Percentiles rank a stretch among this genome's conserved stretches.
Evolutionary conservation across 2,329 filamentous ascomycete species (phyloP).

Genomic region (Fusarium falciforme): DNA sequence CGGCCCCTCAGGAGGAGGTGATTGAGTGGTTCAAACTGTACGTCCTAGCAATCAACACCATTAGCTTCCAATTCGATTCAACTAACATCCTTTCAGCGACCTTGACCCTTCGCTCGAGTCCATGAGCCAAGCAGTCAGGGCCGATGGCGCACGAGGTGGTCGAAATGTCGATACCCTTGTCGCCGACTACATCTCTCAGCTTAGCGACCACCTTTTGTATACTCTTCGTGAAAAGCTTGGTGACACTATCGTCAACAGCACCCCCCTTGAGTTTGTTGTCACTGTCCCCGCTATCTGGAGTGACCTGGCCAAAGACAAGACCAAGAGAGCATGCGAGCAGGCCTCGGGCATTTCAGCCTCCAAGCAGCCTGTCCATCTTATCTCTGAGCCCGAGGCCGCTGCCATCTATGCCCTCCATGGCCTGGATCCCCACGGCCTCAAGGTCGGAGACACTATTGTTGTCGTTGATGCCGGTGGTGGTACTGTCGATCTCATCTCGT

Average conservation of each 20-base stretch:
- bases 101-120: constrained; percentile 51
- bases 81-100: constrained; percentile 43
- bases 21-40: constrained; percentile 63
- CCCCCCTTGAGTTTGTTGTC: constrained; percentile 61
- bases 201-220: constrained; percentile 58
- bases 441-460: constrained; percentile 59
- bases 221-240: constrained; percentile 57
- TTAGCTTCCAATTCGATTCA: neutral
- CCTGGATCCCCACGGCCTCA: constrained; percentile 52
- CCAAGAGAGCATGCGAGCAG: constrained; percentile 55
- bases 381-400: constrained; percentile 63
- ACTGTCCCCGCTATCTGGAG: constrained; percentile 69
- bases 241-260: constrained; percentile 53
- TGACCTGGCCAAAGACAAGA: constrained; percentile 62
- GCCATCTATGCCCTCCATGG: constrained; percentile 59
- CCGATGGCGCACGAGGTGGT: constrained; percentile 44
- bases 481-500: constrained; percentile 63
- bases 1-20: constrained; percentile 52
- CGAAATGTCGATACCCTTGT: constrained; percentile 54
- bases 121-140: constrained; percentile 45
- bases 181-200: constrained; percentile 59
- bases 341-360: constrained; percentile 47
- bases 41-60: constrained; percentile 15
- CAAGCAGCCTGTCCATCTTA: constrained; percentile 52
- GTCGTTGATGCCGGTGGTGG: constrained; percentile 65